Percentiles rank a stretch among this genome's conserved stretches.
Evolutionary conservation across 2,329 filamentous ascomycete genomes (phyloP).

Genomic region (Helicocarpus griseus): DNA sequence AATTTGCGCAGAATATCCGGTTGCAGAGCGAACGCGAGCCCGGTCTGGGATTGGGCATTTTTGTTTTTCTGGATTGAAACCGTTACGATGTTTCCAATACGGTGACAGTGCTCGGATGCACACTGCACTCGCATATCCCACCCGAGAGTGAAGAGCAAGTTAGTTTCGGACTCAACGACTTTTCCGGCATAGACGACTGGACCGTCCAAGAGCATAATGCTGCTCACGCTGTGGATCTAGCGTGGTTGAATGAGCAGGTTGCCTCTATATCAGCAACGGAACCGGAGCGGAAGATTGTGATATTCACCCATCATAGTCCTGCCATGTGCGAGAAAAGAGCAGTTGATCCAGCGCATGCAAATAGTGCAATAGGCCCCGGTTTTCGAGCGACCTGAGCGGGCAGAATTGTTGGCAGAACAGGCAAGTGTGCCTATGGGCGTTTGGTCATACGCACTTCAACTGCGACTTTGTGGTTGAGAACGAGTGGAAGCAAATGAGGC

Average conservation of each 20-base stretch:
- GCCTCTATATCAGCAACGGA: slow-evolving; percentile 19
- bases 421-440: slow-evolving; percentile 36
- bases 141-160: slow-evolving; percentile 29
- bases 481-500: slow-evolving; percentile 16
- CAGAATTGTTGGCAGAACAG: slow-evolving; percentile 31
- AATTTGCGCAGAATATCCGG: slow-evolving; percentile 18
- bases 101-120: slow-evolving; percentile 38
- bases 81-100: slow-evolving; percentile 28
- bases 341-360: slow-evolving; percentile 22
- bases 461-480: slow-evolving; percentile 26
- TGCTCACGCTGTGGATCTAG: slow-evolving; percentile 25
- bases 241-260: slow-evolving; percentile 33
- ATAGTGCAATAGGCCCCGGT: slow-evolving; percentile 25
- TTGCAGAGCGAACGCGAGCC: slow-evolving; percentile 7
- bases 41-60: slow-evolving; percentile 18
- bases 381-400: slow-evolving; percentile 35
- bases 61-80: slow-evolving; percentile 34
- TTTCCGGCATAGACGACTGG: slow-evolving; percentile 37
- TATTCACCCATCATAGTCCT: slow-evolving; percentile 34
- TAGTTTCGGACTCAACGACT: slow-evolving; percentile 42
- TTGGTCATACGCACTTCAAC: slow-evolving; percentile 42
- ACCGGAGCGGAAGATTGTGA: slow-evolving; percentile 25
- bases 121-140: slow-evolving; percentile 42
- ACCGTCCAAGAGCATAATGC: slow-evolving; percentile 22
- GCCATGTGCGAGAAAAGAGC: slow-evolving; percentile 15